Percentiles rank a stretch among this genome's conserved stretches.
phyloP scores from a whole-genome alignment of 192 early-diverging fungal genomes.

The Coemansia sp. region DNA sequence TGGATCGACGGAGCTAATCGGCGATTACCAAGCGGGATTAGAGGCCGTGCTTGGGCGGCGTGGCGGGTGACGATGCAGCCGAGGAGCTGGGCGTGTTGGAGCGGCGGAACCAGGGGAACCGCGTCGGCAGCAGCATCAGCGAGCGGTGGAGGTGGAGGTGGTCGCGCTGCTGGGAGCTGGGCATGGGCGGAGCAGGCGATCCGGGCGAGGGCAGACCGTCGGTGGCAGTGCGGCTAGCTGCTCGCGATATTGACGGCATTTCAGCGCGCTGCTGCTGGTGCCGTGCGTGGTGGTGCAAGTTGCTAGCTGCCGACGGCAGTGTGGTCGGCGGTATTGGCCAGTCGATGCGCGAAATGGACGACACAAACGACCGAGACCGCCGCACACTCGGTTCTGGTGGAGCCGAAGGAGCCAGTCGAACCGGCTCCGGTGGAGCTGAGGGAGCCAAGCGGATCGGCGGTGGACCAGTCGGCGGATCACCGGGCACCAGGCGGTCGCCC shows the following conservation, averaged over 20 bases:
- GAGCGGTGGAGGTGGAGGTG: constrained; percentile 5
- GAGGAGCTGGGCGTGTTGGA: background rate
- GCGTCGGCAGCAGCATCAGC: constrained; percentile 5
- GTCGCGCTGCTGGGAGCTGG: background rate
- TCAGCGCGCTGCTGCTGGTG: constrained; percentile 7
- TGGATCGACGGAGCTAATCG: background rate
- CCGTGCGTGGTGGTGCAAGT: background rate
- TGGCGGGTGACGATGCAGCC: background rate
- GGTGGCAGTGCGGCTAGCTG: background rate
- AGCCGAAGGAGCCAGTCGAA: no score
- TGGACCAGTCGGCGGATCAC: background rate
- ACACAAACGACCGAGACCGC: constrained; percentile 37
- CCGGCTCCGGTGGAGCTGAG: background rate
- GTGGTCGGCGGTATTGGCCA: constrained; percentile 42
- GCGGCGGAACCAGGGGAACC: constrained; percentile 40
- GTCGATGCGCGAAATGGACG: constrained; percentile 27
- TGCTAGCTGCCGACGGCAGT: constrained; percentile 5
- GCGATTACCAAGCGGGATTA: background rate
- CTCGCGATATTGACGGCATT: background rate
- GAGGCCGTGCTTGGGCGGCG: background rate
- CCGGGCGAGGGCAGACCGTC: background rate
- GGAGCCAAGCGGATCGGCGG: background rate
- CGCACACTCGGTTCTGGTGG: background rate
- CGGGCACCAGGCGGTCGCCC: background rate
- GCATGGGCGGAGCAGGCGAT: background rate